Evolutionary conservation across 2,329 filamentous ascomycete species (phyloP), one percentile per base, ranked within the genome.

Genomic region (Coniochaeta pulveracea): DNA sequence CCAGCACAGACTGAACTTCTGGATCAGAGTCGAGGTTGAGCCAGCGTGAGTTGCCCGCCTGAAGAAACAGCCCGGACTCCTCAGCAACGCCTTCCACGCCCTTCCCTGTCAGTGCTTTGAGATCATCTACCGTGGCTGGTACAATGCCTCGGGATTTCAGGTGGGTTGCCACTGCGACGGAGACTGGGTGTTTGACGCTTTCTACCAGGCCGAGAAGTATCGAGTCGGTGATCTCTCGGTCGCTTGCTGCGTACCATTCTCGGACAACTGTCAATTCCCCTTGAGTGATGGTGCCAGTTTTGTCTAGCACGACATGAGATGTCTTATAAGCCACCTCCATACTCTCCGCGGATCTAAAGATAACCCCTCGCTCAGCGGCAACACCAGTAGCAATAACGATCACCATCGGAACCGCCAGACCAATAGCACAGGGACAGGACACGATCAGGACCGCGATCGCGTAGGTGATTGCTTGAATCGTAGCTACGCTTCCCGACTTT

Each of bases 401-500:
- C 1, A 88, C 82, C 78, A 88, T 85, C 0, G 84, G 83, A 0
- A 85, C 79, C 0, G 80, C 80, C 0, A 72, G 61, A 0, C 80
- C 81, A 27, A 91, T 72, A 0, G 81, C 83, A 36, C 82, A 89
- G 0, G 84, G 83, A 42, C 83, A 91, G 0, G 81, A 85, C 0
- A 89, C 73, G 11, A 81, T 76, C 3, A 85, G 64, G 0, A 80
- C 77, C 0, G 82, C 69, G 35, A 89, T 83, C 2, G 75, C 66
- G 38, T 83, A 88, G 0, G 78, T 84, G 26, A 84, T 67, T 0
- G 81, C 79, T 12, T 66, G 57, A 1, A 73, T 62, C 0, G 63
- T 57, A 1, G 78, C 70, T 28, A 64, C 57, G 0, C 58, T 56
- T n/a, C 66, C 70, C 0, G 43, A 43, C 15, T 64, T 43, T 0